Percentiles rank a stretch among this genome's conserved stretches.
These are phyloP conservation scores for Heritiera fomes DNA, from an alignment of 345 rosid species.

Conservation along the genomic window DNA sequence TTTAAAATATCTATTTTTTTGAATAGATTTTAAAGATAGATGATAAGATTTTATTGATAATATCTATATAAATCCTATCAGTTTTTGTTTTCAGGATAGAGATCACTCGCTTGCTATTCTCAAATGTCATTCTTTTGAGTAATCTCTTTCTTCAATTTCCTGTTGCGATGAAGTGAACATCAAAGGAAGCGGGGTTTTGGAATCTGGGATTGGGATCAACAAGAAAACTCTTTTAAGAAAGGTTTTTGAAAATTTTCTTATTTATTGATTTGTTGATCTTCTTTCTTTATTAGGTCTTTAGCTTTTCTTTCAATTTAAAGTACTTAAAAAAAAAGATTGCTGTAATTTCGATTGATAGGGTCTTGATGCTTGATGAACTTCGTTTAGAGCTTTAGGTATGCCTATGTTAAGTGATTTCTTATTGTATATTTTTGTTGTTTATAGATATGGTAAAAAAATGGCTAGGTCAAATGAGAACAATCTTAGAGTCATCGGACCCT, in stretches of 20 bases:
- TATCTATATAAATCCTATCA: too few species aligned
- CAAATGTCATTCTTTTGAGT: conserved; percentile 39
- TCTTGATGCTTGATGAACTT: background rate
- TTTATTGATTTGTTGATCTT: background rate
- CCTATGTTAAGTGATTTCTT: conserved; percentile 1
- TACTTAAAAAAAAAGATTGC: background rate
- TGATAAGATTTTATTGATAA: too few species aligned
- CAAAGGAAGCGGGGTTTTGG: background rate
- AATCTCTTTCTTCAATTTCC: conserved; percentile 44
- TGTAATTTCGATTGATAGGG: conserved; percentile 10
- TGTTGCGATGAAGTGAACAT: background rate
- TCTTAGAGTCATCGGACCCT: conserved; percentile 60
- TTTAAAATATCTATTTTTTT: too few species aligned
- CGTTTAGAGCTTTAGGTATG: background rate
- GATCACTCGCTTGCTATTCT: conserved; percentile 16
- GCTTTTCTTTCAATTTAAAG: background rate
- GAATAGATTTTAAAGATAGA: too few species aligned
- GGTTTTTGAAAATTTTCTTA: background rate
- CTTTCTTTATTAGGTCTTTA: conserved; percentile 36
- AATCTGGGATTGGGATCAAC: background rate
- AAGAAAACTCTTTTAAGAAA: background rate
- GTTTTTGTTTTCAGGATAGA: too few species aligned
- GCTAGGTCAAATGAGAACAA: conserved; percentile 77
- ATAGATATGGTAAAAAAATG: conserved; percentile 45
- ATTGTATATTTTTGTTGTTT: conserved; percentile 27